Evolutionary conservation across 129 eudicot species (phyloP), one percentile per base, ranked within the genome.

Genomic region (sunflower (Helianthus annuus)): DNA sequence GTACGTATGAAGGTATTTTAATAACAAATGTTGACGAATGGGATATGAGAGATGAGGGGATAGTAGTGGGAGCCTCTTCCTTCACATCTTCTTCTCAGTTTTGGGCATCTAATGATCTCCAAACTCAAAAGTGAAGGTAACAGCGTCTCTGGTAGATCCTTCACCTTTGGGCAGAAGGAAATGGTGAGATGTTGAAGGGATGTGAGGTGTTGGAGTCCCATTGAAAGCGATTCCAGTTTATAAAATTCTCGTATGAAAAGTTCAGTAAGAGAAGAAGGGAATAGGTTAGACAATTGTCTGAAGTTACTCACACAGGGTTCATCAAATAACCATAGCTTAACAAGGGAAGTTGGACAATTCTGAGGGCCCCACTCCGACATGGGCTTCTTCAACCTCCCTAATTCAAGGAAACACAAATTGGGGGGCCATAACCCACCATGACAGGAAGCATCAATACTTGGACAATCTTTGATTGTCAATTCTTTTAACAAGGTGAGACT

Each of bases 181-280:
- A 39, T 39, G 45, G 7, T 39, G 45, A 39, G 45, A 39, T 39
- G 7, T 39, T 39, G 45, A 1, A 39, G 45, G 45, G 45, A 39
- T 0, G 45, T 39, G 45, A 39, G 45, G 45, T 39, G 7, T 39
- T 39, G 9, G 45, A 39, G 45, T 39, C 45, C 45, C 45, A 39
- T 39, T 39, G 45, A 39, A 39, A 39, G 45, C 8, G 8, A 39
- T 39, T 39, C 45, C 45, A 39, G 45, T 5, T 39, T 39, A 5
- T 39, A 6, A 39, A 39, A 39, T 6, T 39, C 45, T 1, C 6
- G 6, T 6, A 39, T 39, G 1, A 0, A 0, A 39, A 39, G 45
- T 39, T 39, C 8, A 5, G 45, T 5, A 39, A 39, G 45, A 39
- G 78, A 64, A 11, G 72, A 32, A 44, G 68, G 78, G 17, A 78